A percentile compares a stretch with the other conserved stretches of the same genome.
Evolutionary conservation across 164 flowering plant species (phyloP).

Genomic region (Magnolia kwangsiensis): DNA sequence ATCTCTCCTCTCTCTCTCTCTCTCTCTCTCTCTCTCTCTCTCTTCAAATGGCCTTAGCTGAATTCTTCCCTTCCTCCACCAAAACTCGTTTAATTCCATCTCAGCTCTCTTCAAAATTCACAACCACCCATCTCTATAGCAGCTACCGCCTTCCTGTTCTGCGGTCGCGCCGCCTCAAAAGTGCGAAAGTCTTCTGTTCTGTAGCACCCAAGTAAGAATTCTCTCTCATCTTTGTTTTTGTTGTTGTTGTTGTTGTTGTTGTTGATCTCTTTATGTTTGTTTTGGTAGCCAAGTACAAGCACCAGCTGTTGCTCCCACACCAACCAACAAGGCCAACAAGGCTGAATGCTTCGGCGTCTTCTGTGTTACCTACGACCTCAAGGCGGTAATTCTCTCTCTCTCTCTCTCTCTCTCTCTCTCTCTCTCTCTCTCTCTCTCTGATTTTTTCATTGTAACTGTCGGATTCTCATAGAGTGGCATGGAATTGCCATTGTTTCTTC

Average conservation of each 20-base stretch:
- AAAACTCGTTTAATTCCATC: conserved; percentile 33
- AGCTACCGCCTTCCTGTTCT: conserved; percentile 12
- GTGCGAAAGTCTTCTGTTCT: conserved; percentile 49
- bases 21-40: neutral
- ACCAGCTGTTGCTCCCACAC: conserved; percentile 28
- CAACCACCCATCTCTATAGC: conserved; percentile 25
- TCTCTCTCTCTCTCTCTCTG: neutral
- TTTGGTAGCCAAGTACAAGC: conserved; percentile 49
- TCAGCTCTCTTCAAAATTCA: conserved; percentile 35
- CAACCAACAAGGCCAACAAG: conserved; percentile 25
- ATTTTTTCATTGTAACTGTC: neutral
- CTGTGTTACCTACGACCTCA: conserved; percentile 81
- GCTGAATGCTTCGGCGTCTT: conserved; percentile 79
- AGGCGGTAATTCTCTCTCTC: conserved; percentile 47
- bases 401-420: neutral
- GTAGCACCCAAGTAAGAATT: conserved; percentile 44
- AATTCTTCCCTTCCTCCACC: conserved; percentile 38
- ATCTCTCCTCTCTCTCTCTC: neutral
- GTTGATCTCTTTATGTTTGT: neutral
- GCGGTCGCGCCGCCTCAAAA: conserved; percentile 21
- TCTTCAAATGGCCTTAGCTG: conserved; percentile 55
- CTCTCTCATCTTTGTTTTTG: neutral
- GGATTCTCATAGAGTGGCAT: neutral
- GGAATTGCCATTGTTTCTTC: too few relatives aligned
- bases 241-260: neutral